phyloP scores from a whole-genome alignment of 2,329 filamentous ascomycete genomes.

The Dothideomycetes sp. region DNA sequence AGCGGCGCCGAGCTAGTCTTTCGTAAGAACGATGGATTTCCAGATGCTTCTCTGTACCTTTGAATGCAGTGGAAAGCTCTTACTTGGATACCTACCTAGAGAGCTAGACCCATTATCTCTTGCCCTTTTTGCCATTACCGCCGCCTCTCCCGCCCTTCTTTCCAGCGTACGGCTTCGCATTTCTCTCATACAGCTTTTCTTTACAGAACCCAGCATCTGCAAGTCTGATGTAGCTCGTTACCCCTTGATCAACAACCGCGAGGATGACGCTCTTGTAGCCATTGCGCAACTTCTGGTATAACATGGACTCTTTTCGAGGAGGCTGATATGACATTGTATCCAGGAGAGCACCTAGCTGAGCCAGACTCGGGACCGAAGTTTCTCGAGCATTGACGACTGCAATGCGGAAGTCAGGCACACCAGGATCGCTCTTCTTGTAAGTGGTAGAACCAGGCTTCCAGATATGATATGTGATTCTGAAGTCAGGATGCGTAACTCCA shows the following conservation, averaged over 20 bases:
- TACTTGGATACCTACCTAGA: neutral
- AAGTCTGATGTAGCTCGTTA: conserved; percentile 79
- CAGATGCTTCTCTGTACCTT: neutral
- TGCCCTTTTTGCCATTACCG: conserved; percentile 30
- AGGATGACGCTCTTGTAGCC: conserved; percentile 76
- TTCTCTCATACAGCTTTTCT: conserved; percentile 61
- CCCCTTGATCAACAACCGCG: conserved; percentile 79
- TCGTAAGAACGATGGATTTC: too few relatives aligned
- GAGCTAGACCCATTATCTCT: neutral
- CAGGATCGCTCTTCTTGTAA: conserved; percentile 73
- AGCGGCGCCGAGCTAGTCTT: too few relatives aligned
- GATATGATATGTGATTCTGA: conserved; percentile 67
- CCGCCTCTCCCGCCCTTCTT: conserved; percentile 29
- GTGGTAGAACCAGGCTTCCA: conserved; percentile 60
- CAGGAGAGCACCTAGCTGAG: conserved; percentile 62
- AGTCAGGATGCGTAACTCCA: conserved; percentile 41
- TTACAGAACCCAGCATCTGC: conserved; percentile 66
- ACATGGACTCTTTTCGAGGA: conserved; percentile 42
- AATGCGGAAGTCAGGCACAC: conserved; percentile 72
- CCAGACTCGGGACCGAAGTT: conserved; percentile 61
- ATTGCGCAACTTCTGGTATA: conserved; percentile 74
- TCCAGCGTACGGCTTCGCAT: conserved; percentile 26
- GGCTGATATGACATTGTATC: conserved; percentile 63
- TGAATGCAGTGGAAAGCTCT: neutral
- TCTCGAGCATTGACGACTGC: conserved; percentile 70